These are phyloP conservation scores for Pythium oligandrum DNA, from an alignment of 352 stramenopile species.

Conservation along the genomic window DNA sequence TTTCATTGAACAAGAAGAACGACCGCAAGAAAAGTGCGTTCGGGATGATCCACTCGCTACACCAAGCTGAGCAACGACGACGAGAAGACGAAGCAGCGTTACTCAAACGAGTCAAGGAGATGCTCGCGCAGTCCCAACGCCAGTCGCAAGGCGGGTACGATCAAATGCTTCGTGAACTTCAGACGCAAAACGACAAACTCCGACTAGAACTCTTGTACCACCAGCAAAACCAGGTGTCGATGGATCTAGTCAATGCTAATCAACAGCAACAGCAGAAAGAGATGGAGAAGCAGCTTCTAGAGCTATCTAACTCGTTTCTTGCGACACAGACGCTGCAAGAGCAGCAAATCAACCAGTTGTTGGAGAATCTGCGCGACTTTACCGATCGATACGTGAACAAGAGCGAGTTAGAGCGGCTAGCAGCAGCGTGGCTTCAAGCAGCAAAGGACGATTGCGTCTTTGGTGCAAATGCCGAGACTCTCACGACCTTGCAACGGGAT, in stretches of 20 bases:
- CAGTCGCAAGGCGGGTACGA: slow-evolving; percentile 23
- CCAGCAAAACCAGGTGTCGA: slow-evolving; percentile 18
- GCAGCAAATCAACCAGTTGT: slow-evolving; percentile 17
- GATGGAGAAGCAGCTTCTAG: slow-evolving; percentile 19
- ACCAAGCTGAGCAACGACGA: slow-evolving; percentile 29
- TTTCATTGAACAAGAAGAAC: neutral
- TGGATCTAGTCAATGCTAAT: slow-evolving; percentile 6
- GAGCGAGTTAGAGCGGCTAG: slow-evolving; percentile 22
- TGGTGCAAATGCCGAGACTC: slow-evolving; percentile 26
- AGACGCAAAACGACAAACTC: slow-evolving; percentile 20
- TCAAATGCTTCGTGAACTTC: slow-evolving; percentile 33
- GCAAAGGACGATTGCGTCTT: slow-evolving; percentile 56
- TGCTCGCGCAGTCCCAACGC: slow-evolving; percentile 6
- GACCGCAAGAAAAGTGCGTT: slow-evolving; percentile 24
- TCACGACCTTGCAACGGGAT: slow-evolving; percentile 27
- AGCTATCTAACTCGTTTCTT: slow-evolving; percentile 18
- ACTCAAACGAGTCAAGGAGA: slow-evolving; percentile 5
- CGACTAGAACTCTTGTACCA: slow-evolving; percentile 11
- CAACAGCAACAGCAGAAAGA: slow-evolving; percentile 20
- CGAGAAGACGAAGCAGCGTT: slow-evolving; percentile 13
- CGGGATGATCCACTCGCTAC: slow-evolving; percentile 36
- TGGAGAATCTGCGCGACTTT: slow-evolving; percentile 19
- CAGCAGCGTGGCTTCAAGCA: slow-evolving; percentile 31
- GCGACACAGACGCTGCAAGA: slow-evolving; percentile 24
- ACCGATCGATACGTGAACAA: slow-evolving; percentile 23